These are phyloP conservation scores for Colletotrichum eleusines DNA, from an alignment of 2,329 filamentous ascomycete species.

Conservation along the genomic window DNA sequence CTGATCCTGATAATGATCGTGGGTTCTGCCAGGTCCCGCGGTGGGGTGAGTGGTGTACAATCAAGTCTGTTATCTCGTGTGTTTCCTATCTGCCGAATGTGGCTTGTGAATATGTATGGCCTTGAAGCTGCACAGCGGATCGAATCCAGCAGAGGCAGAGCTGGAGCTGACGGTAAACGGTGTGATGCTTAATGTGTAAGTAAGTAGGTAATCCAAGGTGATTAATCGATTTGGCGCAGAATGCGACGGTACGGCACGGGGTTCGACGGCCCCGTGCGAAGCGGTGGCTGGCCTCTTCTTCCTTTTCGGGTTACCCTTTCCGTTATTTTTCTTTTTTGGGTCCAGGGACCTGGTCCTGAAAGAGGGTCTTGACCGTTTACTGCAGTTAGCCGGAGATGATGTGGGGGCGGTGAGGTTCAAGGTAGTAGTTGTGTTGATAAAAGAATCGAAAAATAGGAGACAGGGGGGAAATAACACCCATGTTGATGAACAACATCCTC, in stretches of 20 bases:
- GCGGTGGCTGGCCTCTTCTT: slow-evolving; percentile 9
- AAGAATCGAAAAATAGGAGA: not conserved
- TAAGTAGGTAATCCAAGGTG: not conserved
- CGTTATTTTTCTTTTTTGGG: slow-evolving; percentile 1
- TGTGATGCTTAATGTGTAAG: not conserved
- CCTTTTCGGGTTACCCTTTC: slow-evolving; percentile 22
- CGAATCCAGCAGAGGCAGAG: not conserved
- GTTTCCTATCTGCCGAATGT: not conserved
- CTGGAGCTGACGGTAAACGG: not conserved
- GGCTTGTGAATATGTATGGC: not conserved
- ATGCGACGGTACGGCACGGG: not conserved
- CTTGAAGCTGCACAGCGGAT: not conserved
- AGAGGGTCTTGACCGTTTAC: slow-evolving; percentile 36
- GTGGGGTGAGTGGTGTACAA: not conserved
- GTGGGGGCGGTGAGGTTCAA: slow-evolving; percentile 6
- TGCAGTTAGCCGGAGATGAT: slow-evolving; percentile 40
- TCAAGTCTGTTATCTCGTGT: not conserved
- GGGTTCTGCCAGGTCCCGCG: slow-evolving; percentile 28
- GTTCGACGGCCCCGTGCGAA: slow-evolving; percentile 7
- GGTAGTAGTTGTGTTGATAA: not conserved
- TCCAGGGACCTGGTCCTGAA: slow-evolving; percentile 24
- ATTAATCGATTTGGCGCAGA: not conserved
- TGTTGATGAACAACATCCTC: too few relatives aligned
- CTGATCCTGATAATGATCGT: not conserved
- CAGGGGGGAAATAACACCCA: too few relatives aligned